Base-by-base conservation (phyloP, 768 basidiomycete species). In the Suillus placidus region DNA sequence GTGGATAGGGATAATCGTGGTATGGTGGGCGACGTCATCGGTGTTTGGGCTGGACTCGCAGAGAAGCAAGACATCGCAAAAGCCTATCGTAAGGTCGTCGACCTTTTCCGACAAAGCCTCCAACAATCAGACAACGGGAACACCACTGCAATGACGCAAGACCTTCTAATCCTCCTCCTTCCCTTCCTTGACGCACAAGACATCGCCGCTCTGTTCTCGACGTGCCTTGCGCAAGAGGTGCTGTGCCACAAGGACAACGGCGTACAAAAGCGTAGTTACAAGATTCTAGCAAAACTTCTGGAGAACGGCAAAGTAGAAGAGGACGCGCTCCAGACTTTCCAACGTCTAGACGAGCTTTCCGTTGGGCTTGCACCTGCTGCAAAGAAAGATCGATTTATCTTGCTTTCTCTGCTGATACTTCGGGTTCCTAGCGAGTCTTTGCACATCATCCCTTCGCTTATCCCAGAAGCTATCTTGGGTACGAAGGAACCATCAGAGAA, bases 401-500 rank as follows among this genome's bases (percentile, higher is more conserved):
- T 99, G 0, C 82, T 98, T 55, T 76, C 88, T 4, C 80, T 84
- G 0, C 83, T 99, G 51, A 81, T 98, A 37, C 83, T 86, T 10
- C 76, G 78, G 30, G 83, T 99, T 38, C 88, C 93, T 0, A 76
- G 89, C 1, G 85, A 87, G 6, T 83, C 88, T 23, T 78, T 99
- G 69, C 92, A 97, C 70, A 78, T 97, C 58, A 89, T 99, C 58
- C 92, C 95, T 2, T 88, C 90, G 2, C 80, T 99, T 30, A 90
- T 99, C 55, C 94, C 97, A 4, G 97, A 99, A 79, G 93, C 92
- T 16, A 92, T 99, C 10, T 80, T 99, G 34, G 95, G 93, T 2
- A 98, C 96, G 14, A 99, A 99, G 76, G 97, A 99, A 74, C 93
- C 95, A 4, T 97, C 97, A 40, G 95, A 95, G 75, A 95, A 93